A percentile compares a stretch with the other conserved stretches of the same genome.
These are phyloP conservation scores for Fonsecaea multimorphosa DNA, from an alignment of 2,329 filamentous ascomycete genomes.

Conservation along the genomic window DNA sequence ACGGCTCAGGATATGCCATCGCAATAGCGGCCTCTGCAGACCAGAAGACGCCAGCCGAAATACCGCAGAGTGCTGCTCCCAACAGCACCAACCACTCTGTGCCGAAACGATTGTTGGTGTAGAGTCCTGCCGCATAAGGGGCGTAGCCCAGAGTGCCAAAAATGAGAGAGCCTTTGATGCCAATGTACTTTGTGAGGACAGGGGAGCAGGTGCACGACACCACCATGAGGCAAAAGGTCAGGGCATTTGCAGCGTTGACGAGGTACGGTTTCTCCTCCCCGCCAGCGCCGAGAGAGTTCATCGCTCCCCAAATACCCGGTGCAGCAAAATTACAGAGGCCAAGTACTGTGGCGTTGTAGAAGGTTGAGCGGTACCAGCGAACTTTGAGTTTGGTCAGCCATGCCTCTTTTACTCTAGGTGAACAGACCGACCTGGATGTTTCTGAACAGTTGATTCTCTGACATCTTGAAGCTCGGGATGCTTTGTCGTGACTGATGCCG, in stretches of 20 bases:
- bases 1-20: slow-evolving; percentile 73
- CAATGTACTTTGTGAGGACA: slow-evolving; percentile 68
- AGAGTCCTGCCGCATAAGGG: slow-evolving; percentile 72
- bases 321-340: slow-evolving; percentile 64
- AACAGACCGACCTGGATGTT: slow-evolving; percentile 12
- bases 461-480: slow-evolving; percentile 20
- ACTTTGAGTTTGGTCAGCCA: slow-evolving; percentile 10
- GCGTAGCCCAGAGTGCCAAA: slow-evolving; percentile 75
- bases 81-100: slow-evolving; percentile 72
- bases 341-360: slow-evolving; percentile 74
- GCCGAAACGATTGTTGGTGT: slow-evolving; percentile 73
- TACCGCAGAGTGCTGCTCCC: slow-evolving; percentile 71
- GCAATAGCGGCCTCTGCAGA: slow-evolving; percentile 76
- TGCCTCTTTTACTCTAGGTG: background rate
- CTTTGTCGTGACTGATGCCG: slow-evolving; percentile 4
- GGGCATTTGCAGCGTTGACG: slow-evolving; percentile 72
- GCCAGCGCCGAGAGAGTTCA: slow-evolving; percentile 69
- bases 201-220: slow-evolving; percentile 71
- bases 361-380: slow-evolving; percentile 71
- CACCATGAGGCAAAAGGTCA: slow-evolving; percentile 76
- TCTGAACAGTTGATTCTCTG: slow-evolving; percentile 12
- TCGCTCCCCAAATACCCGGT: slow-evolving; percentile 57
- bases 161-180: slow-evolving; percentile 73
- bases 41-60: slow-evolving; percentile 77
- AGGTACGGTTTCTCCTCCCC: slow-evolving; percentile 69